These are phyloP conservation scores for Syzygium aqueum DNA, from an alignment of 345 rosid genomes.

Conservation along the genomic window DNA sequence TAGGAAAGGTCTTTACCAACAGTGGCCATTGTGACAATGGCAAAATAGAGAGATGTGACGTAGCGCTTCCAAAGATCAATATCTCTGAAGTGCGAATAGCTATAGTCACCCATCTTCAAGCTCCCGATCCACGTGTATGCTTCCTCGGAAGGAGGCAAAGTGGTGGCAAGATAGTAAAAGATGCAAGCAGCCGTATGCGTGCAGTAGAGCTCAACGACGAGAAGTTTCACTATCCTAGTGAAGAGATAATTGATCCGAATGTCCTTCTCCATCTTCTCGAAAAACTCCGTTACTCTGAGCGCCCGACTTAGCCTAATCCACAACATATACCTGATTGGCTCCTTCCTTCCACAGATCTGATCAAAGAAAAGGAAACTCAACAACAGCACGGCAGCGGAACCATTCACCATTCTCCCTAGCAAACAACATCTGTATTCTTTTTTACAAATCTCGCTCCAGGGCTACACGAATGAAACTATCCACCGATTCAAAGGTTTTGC, in stretches of 20 bases:
- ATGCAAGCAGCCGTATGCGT: constrained; percentile 93
- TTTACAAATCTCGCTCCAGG: not conserved
- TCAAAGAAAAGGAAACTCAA: not conserved
- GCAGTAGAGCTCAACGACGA: constrained; percentile 81
- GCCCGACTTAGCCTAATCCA: constrained; percentile 73
- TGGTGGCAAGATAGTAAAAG: constrained; percentile 87
- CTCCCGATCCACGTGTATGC: constrained; percentile 93
- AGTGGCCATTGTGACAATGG: constrained; percentile 88
- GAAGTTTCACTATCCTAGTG: constrained; percentile 70
- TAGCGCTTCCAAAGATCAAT: constrained; percentile 75
- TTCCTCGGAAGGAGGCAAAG: constrained; percentile 63
- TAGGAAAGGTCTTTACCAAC: constrained; percentile 41
- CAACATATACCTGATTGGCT: constrained; percentile 60
- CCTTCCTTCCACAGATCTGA: constrained; percentile 57
- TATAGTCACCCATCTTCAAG: constrained; percentile 65
- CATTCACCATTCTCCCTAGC: not conserved
- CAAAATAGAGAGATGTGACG: constrained; percentile 66
- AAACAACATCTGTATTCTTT: not conserved
- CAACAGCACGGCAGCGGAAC: not conserved
- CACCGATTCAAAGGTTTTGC: not conserved
- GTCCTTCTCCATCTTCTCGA: constrained; percentile 74
- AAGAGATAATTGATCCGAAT: constrained; percentile 75
- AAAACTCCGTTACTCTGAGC: constrained; percentile 43
- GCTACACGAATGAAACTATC: not conserved
- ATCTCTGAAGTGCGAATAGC: constrained; percentile 51